Evolutionary conservation across 1,284 basidiomycete species (phyloP).

Genomic region (Cutaneotrichosporon sp.): DNA sequence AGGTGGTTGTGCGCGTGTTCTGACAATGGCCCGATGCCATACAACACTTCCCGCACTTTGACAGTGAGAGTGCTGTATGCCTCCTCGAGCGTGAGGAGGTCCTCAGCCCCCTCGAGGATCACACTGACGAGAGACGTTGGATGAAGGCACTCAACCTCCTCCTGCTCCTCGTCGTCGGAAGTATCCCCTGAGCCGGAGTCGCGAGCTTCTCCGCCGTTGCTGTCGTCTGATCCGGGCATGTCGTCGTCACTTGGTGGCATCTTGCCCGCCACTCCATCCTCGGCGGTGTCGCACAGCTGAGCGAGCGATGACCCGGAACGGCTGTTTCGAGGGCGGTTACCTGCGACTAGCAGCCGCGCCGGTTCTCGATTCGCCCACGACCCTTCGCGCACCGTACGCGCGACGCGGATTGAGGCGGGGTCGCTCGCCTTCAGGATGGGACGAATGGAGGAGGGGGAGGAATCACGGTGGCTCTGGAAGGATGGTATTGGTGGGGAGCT

Average conservation of each 20-base stretch:
- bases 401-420: conserved; percentile 34
- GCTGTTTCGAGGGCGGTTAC: conserved; percentile 19
- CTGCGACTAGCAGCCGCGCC: conserved; percentile 34
- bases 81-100: conserved; percentile 45
- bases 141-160: conserved; percentile 32
- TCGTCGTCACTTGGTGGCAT: conserved; percentile 17
- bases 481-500: conserved; percentile 7
- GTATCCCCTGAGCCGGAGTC: conserved; percentile 7
- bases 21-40: conserved; percentile 13
- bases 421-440: conserved; percentile 35
- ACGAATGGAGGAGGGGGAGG: conserved; percentile 8
- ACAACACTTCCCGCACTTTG: conserved; percentile 25
- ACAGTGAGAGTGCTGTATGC: conserved; percentile 35
- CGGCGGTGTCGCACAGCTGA: conserved; percentile 11
- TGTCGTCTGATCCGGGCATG: conserved; percentile 31
- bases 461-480: conserved; percentile 4
- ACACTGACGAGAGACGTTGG: conserved; percentile 34
- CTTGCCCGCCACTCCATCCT: conserved; percentile 6
- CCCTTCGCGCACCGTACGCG: conserved; percentile 41
- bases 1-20: neutral
- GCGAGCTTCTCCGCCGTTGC: conserved; percentile 1
- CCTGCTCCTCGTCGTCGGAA: conserved; percentile 33
- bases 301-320: conserved; percentile 7
- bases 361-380: conserved; percentile 45
- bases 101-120: conserved; percentile 40